These are phyloP conservation scores for Tricholoma saponaceum DNA, from an alignment of 768 basidiomycete genomes.

Conservation along the genomic window DNA sequence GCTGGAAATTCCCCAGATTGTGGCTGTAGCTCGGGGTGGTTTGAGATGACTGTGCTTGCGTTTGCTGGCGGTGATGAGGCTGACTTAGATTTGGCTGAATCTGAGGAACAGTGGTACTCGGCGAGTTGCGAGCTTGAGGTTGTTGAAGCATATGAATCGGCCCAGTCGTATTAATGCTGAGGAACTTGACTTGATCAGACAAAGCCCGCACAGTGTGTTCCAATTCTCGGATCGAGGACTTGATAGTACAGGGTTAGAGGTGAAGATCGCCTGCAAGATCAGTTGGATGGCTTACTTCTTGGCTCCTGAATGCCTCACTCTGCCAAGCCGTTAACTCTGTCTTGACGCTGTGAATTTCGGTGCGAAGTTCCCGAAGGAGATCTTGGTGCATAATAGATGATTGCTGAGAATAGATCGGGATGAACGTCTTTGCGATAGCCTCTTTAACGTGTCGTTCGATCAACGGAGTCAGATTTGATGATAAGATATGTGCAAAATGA, in stretches of 20 bases:
- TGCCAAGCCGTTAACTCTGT: slow-evolving; percentile 82
- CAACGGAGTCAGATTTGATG: slow-evolving; percentile 66
- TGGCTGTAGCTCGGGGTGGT: slow-evolving; percentile 35
- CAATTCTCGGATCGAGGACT: slow-evolving; percentile 77
- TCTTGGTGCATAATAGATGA: slow-evolving; percentile 79
- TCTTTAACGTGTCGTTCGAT: slow-evolving; percentile 85
- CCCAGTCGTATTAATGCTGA: slow-evolving; percentile 50
- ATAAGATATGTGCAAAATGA: slow-evolving; percentile 73
- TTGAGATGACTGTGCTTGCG: slow-evolving; percentile 34
- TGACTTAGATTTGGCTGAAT: slow-evolving; percentile 32
- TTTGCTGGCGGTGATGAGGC: slow-evolving; percentile 40
- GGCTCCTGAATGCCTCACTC: slow-evolving; percentile 67
- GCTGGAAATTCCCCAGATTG: slow-evolving; percentile 32
- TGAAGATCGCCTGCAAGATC: background rate
- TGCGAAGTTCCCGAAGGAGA: slow-evolving; percentile 66
- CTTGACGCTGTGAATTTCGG: slow-evolving; percentile 73
- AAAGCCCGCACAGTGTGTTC: slow-evolving; percentile 73
- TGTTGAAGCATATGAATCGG: slow-evolving; percentile 42
- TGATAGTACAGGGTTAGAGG: slow-evolving; percentile 7
- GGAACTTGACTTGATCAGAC: slow-evolving; percentile 79
- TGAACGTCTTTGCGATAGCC: slow-evolving; percentile 63
- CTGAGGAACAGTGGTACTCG: slow-evolving; percentile 35
- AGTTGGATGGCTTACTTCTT: slow-evolving; percentile 55
- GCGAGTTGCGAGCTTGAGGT: slow-evolving; percentile 36
- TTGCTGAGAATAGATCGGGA: slow-evolving; percentile 74